A percentile compares a stretch with the other conserved stretches of the same genome.
Evolutionary conservation across 257 asterid species (phyloP).

Genomic region (Echites panduratus): DNA sequence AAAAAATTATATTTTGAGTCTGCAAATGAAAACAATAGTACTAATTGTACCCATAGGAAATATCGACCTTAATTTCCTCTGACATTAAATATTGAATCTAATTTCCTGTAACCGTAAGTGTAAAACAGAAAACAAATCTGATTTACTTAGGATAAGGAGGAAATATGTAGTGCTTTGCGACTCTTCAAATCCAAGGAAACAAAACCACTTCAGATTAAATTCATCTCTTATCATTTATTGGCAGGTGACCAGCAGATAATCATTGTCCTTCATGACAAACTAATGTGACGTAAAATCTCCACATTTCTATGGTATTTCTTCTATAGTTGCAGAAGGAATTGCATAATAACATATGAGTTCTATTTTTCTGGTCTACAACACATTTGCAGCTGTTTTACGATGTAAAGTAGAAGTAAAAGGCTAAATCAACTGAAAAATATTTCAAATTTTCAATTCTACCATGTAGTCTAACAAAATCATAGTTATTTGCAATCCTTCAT

Average conservation of each 20-base stretch:
- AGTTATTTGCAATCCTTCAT: neutral
- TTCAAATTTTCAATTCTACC: neutral
- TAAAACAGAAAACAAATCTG: neutral
- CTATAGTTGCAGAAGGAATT: no score
- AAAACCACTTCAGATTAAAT: neutral
- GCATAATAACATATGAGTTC: no score
- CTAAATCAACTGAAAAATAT: neutral
- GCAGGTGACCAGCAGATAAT: neutral
- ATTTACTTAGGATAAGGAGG: neutral
- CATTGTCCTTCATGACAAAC: neutral
- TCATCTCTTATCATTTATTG: neutral
- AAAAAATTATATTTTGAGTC: neutral
- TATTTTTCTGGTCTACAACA: conserved; percentile 5
- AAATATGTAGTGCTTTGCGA: neutral
- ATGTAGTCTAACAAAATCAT: neutral
- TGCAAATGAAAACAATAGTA: neutral
- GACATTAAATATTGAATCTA: no score
- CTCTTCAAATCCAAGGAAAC: neutral
- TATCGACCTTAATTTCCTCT: neutral
- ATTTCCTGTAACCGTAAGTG: neutral
- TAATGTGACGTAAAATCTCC: no score
- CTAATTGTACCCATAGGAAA: neutral
- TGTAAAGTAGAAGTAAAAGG: neutral
- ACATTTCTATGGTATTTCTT: no score
- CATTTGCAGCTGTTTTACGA: neutral